Percentiles rank a stretch among this genome's conserved stretches.
These are phyloP conservation scores for Leptographium lundbergii DNA, from an alignment of 2,329 filamentous ascomycete species.

Conservation along the genomic window DNA sequence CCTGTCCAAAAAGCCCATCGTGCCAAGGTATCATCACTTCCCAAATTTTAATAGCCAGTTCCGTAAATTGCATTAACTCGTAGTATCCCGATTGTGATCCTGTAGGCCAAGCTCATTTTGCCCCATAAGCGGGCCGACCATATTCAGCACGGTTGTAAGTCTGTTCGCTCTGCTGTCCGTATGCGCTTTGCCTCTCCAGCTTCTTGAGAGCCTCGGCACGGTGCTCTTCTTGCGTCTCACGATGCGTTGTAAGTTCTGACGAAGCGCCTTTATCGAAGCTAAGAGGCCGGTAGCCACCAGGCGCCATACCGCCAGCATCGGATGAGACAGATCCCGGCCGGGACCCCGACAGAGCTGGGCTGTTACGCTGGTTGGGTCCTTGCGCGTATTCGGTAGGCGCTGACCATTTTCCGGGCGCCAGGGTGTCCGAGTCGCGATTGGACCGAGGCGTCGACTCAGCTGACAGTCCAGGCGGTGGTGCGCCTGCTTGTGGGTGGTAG, in stretches of 20 bases:
- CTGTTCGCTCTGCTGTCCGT: conserved; percentile 10
- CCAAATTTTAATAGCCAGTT: neutral
- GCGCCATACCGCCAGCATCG: conserved; percentile 16
- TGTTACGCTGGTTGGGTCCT: neutral
- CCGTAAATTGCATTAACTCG: neutral
- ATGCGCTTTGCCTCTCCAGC: conserved; percentile 9
- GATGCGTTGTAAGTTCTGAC: conserved; percentile 32
- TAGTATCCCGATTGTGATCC: neutral
- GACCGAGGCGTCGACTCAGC: conserved; percentile 6
- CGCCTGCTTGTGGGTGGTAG: conserved; percentile 19
- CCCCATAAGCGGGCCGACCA: conserved; percentile 1
- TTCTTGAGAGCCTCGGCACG: conserved; percentile 15
- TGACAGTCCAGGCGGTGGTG: conserved; percentile 7
- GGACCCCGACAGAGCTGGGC: conserved; percentile 12
- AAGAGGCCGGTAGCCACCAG: conserved; percentile 24
- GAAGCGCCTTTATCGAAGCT: conserved; percentile 27
- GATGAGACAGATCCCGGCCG: conserved; percentile 25
- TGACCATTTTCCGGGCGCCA: conserved; percentile 27
- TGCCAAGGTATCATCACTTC: neutral
- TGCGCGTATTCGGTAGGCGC: conserved; percentile 8
- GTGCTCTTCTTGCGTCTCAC: conserved; percentile 32
- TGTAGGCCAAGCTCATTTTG: neutral
- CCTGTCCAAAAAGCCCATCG: neutral
- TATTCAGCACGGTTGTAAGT: conserved; percentile 29
- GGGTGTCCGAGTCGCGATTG: conserved; percentile 18